Evolutionary conservation across 441 rosid genomes (phyloP).

Genomic region (Croton setiger): DNA sequence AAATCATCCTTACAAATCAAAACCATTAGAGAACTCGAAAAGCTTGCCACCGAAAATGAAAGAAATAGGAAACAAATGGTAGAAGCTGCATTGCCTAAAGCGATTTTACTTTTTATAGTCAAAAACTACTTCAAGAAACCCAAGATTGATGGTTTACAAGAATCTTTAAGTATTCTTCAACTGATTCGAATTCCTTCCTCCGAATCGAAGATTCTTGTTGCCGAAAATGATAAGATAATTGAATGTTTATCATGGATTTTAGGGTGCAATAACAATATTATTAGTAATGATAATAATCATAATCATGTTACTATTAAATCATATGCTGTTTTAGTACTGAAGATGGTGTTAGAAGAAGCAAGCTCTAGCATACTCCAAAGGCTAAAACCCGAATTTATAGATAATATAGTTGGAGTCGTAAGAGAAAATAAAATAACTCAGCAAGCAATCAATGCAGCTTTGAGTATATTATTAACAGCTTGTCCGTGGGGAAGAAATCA

Average conservation of each 20-base stretch:
- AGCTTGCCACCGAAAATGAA: constrained; percentile 43
- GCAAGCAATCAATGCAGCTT: constrained; percentile 42
- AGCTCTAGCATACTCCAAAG: constrained; percentile 38
- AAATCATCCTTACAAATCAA: constrained; percentile 13
- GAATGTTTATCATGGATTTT: constrained; percentile 49
- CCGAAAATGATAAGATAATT: constrained; percentile 33
- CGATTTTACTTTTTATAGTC: constrained; percentile 30
- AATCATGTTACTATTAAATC: constrained; percentile 29
- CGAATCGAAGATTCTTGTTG: constrained; percentile 27
- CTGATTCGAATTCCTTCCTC: constrained; percentile 32
- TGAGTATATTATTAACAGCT: constrained; percentile 38
- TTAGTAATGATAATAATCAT: not conserved
- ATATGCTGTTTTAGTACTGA: constrained; percentile 36
- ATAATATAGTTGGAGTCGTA: constrained; percentile 33
- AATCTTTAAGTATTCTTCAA: constrained; percentile 45
- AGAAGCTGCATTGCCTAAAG: constrained; percentile 44
- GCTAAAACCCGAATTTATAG: constrained; percentile 40
- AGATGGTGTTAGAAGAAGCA: constrained; percentile 31
- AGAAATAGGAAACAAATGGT: constrained; percentile 45
- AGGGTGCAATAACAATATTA: constrained; percentile 27
- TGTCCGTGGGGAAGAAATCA: constrained; percentile 60
- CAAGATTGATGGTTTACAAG: constrained; percentile 35
- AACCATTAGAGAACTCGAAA: constrained; percentile 38
- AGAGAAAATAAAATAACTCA: constrained; percentile 23
- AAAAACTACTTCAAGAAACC: constrained; percentile 25